These are phyloP conservation scores for Phytophthora nicotianae DNA, from an alignment of 352 stramenopile genomes.

Conservation along the genomic window DNA sequence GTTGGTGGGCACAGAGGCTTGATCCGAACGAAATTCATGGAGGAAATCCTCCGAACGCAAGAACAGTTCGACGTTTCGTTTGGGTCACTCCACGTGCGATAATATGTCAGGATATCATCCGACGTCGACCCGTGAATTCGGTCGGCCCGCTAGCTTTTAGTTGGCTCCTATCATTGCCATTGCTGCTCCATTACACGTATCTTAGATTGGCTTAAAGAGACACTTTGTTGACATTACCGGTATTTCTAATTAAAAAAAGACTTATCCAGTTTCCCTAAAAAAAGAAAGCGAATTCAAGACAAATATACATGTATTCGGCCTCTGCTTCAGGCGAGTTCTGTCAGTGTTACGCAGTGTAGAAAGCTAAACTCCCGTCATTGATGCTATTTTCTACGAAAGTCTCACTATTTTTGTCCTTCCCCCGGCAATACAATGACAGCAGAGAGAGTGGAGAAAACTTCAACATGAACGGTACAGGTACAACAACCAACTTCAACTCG, in stretches of 20 bases:
- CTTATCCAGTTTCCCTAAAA: neutral
- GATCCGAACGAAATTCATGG: neutral
- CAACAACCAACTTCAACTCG: conserved; percentile 35
- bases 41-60: neutral
- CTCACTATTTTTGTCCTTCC: conserved; percentile 5
- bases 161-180: neutral
- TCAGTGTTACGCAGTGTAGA: conserved; percentile 12
- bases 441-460: conserved; percentile 10
- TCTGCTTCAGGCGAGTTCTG: conserved; percentile 6
- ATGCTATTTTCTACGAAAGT: neutral
- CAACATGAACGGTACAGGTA: conserved; percentile 27
- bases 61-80: conserved; percentile 12
- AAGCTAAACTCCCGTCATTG: conserved; percentile 14
- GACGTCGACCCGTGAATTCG: neutral
- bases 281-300: neutral
- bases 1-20: neutral
- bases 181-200: neutral
- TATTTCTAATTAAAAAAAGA: no score
- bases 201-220: neutral
- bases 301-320: conserved; percentile 17
- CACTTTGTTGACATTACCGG: no score
- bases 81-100: conserved; percentile 11
- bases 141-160: neutral
- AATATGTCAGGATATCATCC: no score
- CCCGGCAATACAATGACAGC: neutral